Evolutionary conservation across 1,284 basidiomycete genomes (phyloP).

Genomic region (Nidula niveotomentosa): DNA sequence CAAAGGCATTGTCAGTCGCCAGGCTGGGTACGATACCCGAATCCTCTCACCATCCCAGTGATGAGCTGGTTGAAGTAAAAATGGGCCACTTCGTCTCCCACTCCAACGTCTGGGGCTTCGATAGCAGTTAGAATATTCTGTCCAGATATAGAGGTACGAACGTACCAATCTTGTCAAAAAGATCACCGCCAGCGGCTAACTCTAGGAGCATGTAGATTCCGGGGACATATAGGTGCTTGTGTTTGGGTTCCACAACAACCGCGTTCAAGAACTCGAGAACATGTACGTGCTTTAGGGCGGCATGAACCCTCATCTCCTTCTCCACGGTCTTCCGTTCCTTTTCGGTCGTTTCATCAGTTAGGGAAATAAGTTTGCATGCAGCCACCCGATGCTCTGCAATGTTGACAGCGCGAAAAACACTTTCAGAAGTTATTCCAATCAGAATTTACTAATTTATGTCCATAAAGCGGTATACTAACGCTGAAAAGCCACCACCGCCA

Average conservation of each 20-base stretch:
- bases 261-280: conserved; percentile 87
- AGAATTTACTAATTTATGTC: too few species aligned
- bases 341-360: conserved; percentile 60
- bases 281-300: conserved; percentile 78
- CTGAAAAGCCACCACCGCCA: conserved; percentile 4
- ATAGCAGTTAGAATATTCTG: neutral
- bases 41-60: conserved; percentile 63
- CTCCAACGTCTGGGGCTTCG: conserved; percentile 61
- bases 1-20: conserved; percentile 5
- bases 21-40: neutral
- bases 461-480: neutral
- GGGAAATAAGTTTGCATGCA: conserved; percentile 82
- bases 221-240: conserved; percentile 59
- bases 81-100: conserved; percentile 88
- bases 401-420: too few species aligned
- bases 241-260: conserved; percentile 71
- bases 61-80: conserved; percentile 92
- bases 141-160: neutral
- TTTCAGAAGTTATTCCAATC: too few species aligned
- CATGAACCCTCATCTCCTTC: conserved; percentile 93
- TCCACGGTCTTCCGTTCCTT: conserved; percentile 79
- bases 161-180: conserved; percentile 66
- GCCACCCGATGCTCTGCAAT: conserved; percentile 64
- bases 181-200: conserved; percentile 89
- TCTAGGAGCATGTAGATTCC: conserved; percentile 94